Evolutionary conservation across 345 rosid species (phyloP), one percentile per base, ranked within the genome.

Genomic region (Citrus hindsii): DNA sequence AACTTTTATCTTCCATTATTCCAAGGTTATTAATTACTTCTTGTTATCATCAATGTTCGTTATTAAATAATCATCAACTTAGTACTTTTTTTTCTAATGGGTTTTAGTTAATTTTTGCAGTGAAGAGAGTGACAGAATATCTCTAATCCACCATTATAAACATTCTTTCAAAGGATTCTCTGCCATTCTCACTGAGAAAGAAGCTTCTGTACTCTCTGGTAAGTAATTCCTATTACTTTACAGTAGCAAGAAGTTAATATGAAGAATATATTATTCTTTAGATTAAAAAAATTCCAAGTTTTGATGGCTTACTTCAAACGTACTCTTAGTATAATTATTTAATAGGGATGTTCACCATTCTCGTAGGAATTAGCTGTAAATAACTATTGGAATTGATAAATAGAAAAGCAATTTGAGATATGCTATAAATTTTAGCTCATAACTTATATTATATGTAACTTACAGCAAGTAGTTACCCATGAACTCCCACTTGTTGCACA

Each of bases 141-240:
- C 79, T 32, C 64, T 86, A 66, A 78, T 87, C 76, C 92, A 87
- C 79, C 91, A 86, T 76, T 92, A 90, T 70, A 68, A 65, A 33
- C 92, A 90, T 84, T 90, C 93, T 62, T 90, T 93, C 48, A 88
- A 77, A 67, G 97, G 98, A 10, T 93, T 93, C 89, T 92, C 97
- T 40, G 94, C 92, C 77, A 80, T 89, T 90, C 98, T 92, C 19
- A 93, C 92, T 1, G 78, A 84, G 37, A 79, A 77, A 53, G 94
- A 93, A 87, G 97, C 97, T 59, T 89, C 93, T 68, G 55, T 42
- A 10, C 74, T 92, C 73, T 84, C 95, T 74, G 85, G 98, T 92
- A 85, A 74, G 27, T 48, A 40, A 27, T 27, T 16, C 38, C 27
- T 48, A 37, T 73, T 30, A n/a, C 28, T 9, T 4, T 65, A 32